Evolutionary conservation across 192 early-diverging fungal genomes (phyloP), one percentile per base, ranked within the genome.

Genomic region (Podochytrium sp.): DNA sequence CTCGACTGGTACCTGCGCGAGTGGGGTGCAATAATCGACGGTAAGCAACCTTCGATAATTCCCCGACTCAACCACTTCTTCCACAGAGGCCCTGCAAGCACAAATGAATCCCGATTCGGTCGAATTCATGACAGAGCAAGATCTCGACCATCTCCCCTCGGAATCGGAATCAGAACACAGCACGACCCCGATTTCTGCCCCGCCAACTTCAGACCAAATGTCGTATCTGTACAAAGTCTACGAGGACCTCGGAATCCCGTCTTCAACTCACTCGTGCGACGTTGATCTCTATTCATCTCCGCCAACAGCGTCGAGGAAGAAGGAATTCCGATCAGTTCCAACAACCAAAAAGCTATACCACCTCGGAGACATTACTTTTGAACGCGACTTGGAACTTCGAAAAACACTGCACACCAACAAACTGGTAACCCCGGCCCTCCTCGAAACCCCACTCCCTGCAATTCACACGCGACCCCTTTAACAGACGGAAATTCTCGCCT

Each of bases 401-500:
- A 70, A 53, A 70, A 56, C 10, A 20, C 14, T 70, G 25, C 67
- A 70, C 49, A 70, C 53, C 20, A 39, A 29, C 2, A 70, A 70
- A 37, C 53, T 70, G 67, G 67, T 70, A 32, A 29, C 0, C n/a
- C n/a, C n/a, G n/a, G n/a, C n/a, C n/a, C n/a, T 47, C 20, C 20
- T 47, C 7, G 43, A 7, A 12, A 47, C 43, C 43, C 7, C 43
- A 47, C 43, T 47, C 43, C 20, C 43, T 47, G 7, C 43, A 47
- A 12, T 12, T 7, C 23, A 55, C 52, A 10, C 10, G 5, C 10
- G 30, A 55, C 20, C 52, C 20, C 52, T 25, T 14, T 1, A 35
- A 12, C 69, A 71, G 69, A 71, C 20, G 33, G 88, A 91, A 58
- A 88, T 95, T 56, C 78, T 95, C 55, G 80, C 85, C 41, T 78